Evolutionary conservation across 192 early-diverging fungal genomes (phyloP), one percentile per base, ranked within the genome.

Genomic region (Entomortierella chlamydospora): DNA sequence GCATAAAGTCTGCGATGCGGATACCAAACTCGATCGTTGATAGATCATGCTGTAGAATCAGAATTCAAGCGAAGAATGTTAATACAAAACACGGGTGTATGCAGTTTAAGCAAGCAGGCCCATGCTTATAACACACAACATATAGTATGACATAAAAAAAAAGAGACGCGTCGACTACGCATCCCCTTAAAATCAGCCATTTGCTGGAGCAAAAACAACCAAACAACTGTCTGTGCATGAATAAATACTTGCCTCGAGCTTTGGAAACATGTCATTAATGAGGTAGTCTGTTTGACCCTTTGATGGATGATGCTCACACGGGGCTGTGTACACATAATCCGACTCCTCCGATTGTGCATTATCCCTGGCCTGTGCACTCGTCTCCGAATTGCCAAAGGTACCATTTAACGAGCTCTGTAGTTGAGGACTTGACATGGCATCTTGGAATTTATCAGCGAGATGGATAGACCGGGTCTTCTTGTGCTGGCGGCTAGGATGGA

Each of bases 1-100:
- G 87, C 73, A 77, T 83, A 72, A 86, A 87, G 34, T 87, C 88
- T 25, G 84, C 71, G 34, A 88, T 83, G 45, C 87, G 82, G 62
- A 88, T 89, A 47, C 89, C 90, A 74, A 91, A 90, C 61, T 91
- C 88, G 53, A 91, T 81, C 11, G 73, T 76, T 12, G 73, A 79
- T 31, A 79, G 30, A 56, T 79, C 74, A 59, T 79, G 67, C 74
- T 79, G 53, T 52, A n/a, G 37, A 23, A 29, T 41, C 13, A 13
- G 6, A 13, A 41, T 9, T 41, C 6, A 41, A 41, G 39, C 6
- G 39, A 41, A 9, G 13, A 41, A 41, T 6, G 13, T n/a, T n/a
- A n/a, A n/a, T n/a, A n/a, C n/a, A n/a, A n/a, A n/a, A n/a, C n/a
- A n/a, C n/a, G n/a, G n/a, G n/a, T n/a, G n/a, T n/a, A n/a, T n/a